Base-by-base conservation (phyloP, 116 monocot genomes). In the Phalaenopsis hybrid region DNA sequence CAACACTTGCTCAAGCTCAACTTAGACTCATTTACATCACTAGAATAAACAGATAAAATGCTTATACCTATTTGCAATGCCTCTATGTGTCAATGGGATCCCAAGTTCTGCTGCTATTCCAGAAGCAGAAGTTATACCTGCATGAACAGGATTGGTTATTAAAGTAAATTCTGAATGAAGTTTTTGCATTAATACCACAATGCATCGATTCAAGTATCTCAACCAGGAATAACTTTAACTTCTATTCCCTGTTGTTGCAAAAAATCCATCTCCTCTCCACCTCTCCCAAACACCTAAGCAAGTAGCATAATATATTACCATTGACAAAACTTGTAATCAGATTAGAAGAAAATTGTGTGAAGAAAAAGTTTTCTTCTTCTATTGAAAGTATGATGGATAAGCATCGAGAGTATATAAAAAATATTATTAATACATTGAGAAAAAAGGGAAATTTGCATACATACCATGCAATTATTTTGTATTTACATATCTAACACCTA, bases 261-360 rank as follows among this genome's bases (percentile, higher is more conserved):
- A 79, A 94, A 97, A 86, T 97, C 97, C 90, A 97, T 97, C 83
- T 97, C 97, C 84, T 97, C 97, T 58, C 97, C 97, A 78, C 97
- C 97, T 89, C 97, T 86, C 9, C 97, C 97, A 86, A 94, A 97
- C 46, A 97, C 91, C 97, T 95, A 79, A 28, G 85, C 6, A 28
- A 18, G 75, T 21, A 37, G 4, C 74, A 58, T 33, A 81, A 20
- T 75, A 34, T 81, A 74, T 65, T 63, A 77, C 10, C 51, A 46
- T 25, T 49, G 21, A 77, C 12, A 5, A 75, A 45, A 45, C 20
- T 75, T 44, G 45, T 8, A 75, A 75, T 75, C 3, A 75, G 3
- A 75, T 45, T 72, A 13, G 4, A 72, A 12, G n/a, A 16, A 6
- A 1, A n/a, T n/a, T 45, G 45, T 45, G 45, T 21, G 3, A 15